Evolutionary conservation across 257 asterid species (phyloP).

Genomic region (Ehretia macrophylla): DNA sequence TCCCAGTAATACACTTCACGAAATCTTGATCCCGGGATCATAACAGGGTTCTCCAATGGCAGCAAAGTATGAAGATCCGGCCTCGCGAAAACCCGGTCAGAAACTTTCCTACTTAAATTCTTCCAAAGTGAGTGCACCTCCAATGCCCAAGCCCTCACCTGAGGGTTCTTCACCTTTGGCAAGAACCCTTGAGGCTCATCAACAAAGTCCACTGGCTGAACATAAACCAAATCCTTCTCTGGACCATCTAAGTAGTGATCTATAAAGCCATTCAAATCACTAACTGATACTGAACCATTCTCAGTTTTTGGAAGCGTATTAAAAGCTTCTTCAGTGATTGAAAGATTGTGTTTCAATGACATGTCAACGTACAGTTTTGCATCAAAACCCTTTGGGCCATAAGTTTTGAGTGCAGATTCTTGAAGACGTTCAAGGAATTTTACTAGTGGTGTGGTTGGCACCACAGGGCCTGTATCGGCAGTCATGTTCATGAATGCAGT

Average conservation of each 20-base stretch:
- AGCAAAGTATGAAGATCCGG: constrained; percentile 64
- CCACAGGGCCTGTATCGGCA: constrained; percentile 42
- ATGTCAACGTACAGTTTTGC: constrained; percentile 77
- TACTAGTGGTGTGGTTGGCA: constrained; percentile 51
- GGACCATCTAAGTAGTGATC: constrained; percentile 33
- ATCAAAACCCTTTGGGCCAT: constrained; percentile 56
- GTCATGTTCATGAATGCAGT: constrained; percentile 18
- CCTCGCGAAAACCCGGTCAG: constrained; percentile 39
- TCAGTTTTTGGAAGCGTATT: constrained; percentile 21
- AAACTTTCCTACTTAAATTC: constrained; percentile 72
- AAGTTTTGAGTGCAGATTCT: constrained; percentile 45
- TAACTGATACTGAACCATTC: constrained; percentile 38
- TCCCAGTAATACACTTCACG: constrained; percentile 97
- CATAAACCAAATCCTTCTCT: constrained; percentile 50
- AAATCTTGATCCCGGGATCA: constrained; percentile 88
- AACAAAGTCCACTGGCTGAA: constrained; percentile 57
- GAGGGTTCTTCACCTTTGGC: constrained; percentile 44
- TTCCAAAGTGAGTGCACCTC: constrained; percentile 77
- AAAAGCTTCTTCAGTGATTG: constrained; percentile 35
- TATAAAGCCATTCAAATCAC: constrained; percentile 34
- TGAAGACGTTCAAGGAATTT: constrained; percentile 60
- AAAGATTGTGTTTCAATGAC: constrained; percentile 48
- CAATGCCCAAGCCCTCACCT: constrained; percentile 71
- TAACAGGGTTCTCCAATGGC: constrained; percentile 62
- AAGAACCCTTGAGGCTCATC: constrained; percentile 55